Evolutionary conservation across 805 yeast genomes (phyloP).

Genomic region (Blastobotrys parvus): DNA sequence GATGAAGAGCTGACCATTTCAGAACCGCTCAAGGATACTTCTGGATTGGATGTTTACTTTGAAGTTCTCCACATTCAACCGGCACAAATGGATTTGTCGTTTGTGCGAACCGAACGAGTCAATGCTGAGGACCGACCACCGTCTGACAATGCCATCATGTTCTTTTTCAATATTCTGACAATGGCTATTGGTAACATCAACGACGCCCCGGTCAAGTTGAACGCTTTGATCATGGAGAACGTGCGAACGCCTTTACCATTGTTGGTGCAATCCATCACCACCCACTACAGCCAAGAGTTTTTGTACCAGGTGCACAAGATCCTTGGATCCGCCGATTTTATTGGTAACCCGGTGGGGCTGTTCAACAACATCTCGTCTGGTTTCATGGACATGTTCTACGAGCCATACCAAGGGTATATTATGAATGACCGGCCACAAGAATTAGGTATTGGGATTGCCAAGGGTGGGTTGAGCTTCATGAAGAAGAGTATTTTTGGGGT

Average conservation of each 20-base stretch:
- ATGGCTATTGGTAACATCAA: slow-evolving; percentile 97
- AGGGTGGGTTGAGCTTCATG: slow-evolving; percentile 89
- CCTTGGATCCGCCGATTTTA: slow-evolving; percentile 89
- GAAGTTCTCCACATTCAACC: slow-evolving; percentile 93
- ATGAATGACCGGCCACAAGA: slow-evolving; percentile 95
- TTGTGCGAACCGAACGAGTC: slow-evolving; percentile 78
- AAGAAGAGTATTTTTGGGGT: slow-evolving; percentile 93
- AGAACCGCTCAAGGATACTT: slow-evolving; percentile 48
- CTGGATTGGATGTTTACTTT: slow-evolving; percentile 73
- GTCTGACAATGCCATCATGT: slow-evolving; percentile 59
- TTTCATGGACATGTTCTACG: slow-evolving; percentile 91
- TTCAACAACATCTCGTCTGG: slow-evolving; percentile 93
- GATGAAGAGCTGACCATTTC: slow-evolving; percentile 62
- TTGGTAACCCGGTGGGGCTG: slow-evolving; percentile 96
- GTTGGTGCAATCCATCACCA: slow-evolving; percentile 57
- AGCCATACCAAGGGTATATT: slow-evolving; percentile 92
- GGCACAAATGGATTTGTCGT: slow-evolving; percentile 75
- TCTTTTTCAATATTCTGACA: slow-evolving; percentile 75
- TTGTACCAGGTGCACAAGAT: slow-evolving; percentile 87
- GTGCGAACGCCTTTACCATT: slow-evolving; percentile 77
- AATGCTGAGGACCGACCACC: slow-evolving; percentile 55
- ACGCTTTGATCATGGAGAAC: slow-evolving; percentile 82
- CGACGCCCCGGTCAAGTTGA: slow-evolving; percentile 89
- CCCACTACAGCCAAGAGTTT: slow-evolving; percentile 89
- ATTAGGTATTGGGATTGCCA: slow-evolving; percentile 88